Percentiles rank a stretch among this genome's conserved stretches.
Evolutionary conservation across 176 grass and related monocot species (phyloP).

Genomic region (Ananas comosus): DNA sequence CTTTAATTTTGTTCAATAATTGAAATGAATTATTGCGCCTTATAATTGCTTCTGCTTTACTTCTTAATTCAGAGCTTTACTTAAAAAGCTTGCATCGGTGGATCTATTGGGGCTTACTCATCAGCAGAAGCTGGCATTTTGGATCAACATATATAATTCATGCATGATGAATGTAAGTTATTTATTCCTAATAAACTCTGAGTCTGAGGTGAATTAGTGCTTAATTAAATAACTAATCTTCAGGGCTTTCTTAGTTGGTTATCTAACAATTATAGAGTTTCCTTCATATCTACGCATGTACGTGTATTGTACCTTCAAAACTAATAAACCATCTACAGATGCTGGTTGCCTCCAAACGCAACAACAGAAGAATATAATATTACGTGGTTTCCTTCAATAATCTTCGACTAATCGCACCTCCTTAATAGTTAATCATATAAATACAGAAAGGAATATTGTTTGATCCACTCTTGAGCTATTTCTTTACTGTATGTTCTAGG

Average conservation of each 20-base stretch:
- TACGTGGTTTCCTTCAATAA: neutral
- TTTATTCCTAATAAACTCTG: conserved; percentile 1
- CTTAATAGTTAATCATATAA: neutral
- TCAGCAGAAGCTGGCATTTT: conserved; percentile 95
- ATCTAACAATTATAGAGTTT: neutral
- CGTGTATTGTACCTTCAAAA: neutral
- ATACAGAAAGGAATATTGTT: conserved; percentile 21
- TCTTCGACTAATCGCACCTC: conserved; percentile 17
- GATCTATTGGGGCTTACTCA: conserved; percentile 61
- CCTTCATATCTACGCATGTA: conserved; percentile 13
- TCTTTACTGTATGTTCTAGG: conserved; percentile 46
- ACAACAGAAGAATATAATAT: conserved; percentile 6
- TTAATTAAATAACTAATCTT: neutral
- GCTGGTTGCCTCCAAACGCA: conserved; percentile 25
- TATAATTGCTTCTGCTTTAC: conserved; percentile 5
- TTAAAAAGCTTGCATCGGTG: conserved; percentile 50
- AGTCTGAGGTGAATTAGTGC: neutral
- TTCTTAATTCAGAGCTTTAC: conserved; percentile 46
- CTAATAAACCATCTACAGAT: conserved; percentile 18
- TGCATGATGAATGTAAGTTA: conserved; percentile 98
- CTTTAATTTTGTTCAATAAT: neutral
- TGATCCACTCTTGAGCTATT: neutral
- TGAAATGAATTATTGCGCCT: neutral
- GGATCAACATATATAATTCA: conserved; percentile 95
- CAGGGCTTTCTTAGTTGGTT: neutral